Conservation (phyloP, 805 yeast genomes). For the Cyberlindnera saturnus region DNA sequence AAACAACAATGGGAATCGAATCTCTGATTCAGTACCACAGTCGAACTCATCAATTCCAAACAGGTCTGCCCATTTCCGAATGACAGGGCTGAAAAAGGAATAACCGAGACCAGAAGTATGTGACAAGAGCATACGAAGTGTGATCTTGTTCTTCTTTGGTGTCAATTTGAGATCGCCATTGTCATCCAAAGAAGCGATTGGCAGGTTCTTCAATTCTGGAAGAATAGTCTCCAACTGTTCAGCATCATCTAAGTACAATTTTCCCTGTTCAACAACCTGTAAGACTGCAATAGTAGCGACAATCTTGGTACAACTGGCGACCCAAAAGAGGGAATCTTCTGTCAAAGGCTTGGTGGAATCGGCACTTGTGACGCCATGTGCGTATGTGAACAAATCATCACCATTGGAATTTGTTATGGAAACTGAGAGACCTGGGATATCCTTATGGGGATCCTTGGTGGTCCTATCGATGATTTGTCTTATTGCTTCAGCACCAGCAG, state of each 20-base stretch:
- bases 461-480: constrained; percentile 5
- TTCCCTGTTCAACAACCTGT: constrained; percentile 30
- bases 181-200: constrained; percentile 19
- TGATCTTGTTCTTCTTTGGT: constrained; percentile 25
- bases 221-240: constrained; percentile 25
- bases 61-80: constrained; percentile 18
- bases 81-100: constrained; percentile 23
- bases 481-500: constrained; percentile 3
- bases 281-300: constrained; percentile 26
- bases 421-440: constrained; percentile 10
- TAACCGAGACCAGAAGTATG: constrained; percentile 37
- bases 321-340: constrained; percentile 24
- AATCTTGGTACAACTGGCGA: constrained; percentile 29
- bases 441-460: constrained; percentile 4
- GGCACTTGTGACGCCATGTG: constrained; percentile 17
- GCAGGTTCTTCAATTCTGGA: constrained; percentile 26
- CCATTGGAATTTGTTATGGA: constrained; percentile 8
- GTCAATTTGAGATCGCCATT: constrained; percentile 21
- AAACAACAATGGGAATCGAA: constrained; percentile 23
- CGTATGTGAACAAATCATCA: constrained; percentile 16
- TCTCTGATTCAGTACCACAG: constrained; percentile 7
- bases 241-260: constrained; percentile 24
- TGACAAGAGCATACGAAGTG: constrained; percentile 29
- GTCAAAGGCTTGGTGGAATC: constrained; percentile 9
- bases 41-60: constrained; percentile 16